phyloP scores from a whole-genome alignment of 225 moss, liverwort and hornwort species.

The Antitrichia curtipendula region DNA sequence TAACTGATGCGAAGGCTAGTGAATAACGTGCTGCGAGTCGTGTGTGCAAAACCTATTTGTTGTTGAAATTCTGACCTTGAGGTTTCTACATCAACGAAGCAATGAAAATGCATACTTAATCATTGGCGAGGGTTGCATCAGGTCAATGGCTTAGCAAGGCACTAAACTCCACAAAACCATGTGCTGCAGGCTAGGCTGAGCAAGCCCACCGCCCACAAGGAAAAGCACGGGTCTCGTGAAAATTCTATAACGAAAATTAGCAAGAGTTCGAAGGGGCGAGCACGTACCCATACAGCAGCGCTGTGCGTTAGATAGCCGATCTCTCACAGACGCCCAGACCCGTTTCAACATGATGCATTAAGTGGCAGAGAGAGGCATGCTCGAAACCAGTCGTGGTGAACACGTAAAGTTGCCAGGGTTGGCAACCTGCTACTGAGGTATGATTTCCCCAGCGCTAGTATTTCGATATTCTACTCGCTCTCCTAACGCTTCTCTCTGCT shows the following conservation, averaged over 20 bases:
- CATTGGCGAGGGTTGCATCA: not conserved
- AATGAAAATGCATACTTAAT: not conserved
- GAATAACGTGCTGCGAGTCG: not conserved
- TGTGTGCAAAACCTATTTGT: not conserved
- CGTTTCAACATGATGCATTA: not conserved
- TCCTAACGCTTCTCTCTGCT: not conserved
- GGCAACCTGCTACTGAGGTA: not conserved
- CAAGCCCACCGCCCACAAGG: not conserved
- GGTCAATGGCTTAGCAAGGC: not conserved
- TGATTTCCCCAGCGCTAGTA: not conserved
- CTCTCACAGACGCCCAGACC: not conserved
- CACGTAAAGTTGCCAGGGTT: not conserved
- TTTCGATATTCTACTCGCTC: not conserved
- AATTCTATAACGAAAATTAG: not conserved
- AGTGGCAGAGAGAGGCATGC: not conserved
- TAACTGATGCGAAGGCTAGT: not conserved
- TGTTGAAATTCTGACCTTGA: not conserved
- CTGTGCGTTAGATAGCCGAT: not conserved
- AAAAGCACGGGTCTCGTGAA: not conserved
- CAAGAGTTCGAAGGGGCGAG: not conserved
- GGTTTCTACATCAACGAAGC: not conserved
- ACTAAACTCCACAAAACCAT: not conserved
- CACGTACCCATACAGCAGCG: not conserved
- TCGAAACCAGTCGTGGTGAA: not conserved
- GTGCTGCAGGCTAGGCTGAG: not conserved